phyloP scores from a whole-genome alignment of 2,329 filamentous ascomycete genomes.

The Lecanoromycetidae sp. region DNA sequence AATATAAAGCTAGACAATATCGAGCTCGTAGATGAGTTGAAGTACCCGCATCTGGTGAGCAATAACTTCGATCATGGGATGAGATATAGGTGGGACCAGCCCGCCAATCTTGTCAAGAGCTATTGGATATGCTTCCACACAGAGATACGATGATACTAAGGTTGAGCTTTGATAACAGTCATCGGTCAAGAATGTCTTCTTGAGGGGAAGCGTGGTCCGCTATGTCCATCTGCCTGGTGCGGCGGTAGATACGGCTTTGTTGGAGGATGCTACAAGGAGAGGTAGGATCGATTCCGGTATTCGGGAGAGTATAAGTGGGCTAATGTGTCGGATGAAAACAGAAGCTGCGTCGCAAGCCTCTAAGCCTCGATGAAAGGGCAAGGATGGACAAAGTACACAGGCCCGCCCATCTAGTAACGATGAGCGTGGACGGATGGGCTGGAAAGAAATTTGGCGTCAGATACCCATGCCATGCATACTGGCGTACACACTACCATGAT shows the following conservation, averaged over 20 bases:
- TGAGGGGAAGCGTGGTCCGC: slow-evolving; percentile 80
- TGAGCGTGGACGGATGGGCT: no score
- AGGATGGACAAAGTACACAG: background rate
- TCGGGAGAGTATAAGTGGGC: no score
- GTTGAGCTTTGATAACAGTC: slow-evolving; percentile 32
- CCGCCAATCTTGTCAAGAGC: no score
- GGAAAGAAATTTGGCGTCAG: no score
- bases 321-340: background rate
- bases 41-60: slow-evolving; percentile 72
- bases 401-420: no score
- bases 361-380: slow-evolving; percentile 23
- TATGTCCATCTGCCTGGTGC: slow-evolving; percentile 79
- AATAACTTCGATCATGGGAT: background rate
- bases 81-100: no score
- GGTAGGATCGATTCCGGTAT: slow-evolving; percentile 16
- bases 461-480: no score
- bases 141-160: background rate
- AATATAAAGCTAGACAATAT: slow-evolving; percentile 99
- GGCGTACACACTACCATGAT: no score
- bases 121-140: no score
- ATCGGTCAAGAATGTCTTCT: slow-evolving; percentile 91
- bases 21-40: slow-evolving; percentile 78
- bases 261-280: slow-evolving; percentile 85
- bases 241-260: slow-evolving; percentile 70
- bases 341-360: slow-evolving; percentile 37